Percentiles rank a stretch among this genome's conserved stretches.
Conservation (phyloP, 805 yeast genomes). For the Candida piceae region DNA sequence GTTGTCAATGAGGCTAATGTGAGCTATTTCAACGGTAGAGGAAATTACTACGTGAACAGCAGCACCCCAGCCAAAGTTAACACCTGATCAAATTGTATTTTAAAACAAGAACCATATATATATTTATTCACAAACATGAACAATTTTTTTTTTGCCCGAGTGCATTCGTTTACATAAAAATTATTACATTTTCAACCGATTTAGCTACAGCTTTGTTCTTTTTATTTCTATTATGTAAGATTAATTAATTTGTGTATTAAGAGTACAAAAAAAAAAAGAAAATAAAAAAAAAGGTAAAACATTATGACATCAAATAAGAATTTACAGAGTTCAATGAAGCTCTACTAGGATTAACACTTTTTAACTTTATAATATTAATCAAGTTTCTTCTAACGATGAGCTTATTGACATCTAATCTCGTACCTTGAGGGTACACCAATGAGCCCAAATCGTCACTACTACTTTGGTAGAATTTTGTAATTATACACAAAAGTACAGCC, state of each 20-base stretch:
- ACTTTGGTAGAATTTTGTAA: constrained; percentile 38
- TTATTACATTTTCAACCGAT: no score
- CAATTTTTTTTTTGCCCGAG: no score
- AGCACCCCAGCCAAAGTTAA: no score
- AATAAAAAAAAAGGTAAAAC: no score
- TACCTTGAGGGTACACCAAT: constrained; percentile 32
- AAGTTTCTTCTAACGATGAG: constrained; percentile 42
- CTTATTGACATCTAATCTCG: constrained; percentile 8
- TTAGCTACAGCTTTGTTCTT: no score
- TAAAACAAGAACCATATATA: no score
- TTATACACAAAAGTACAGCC: constrained; percentile 49
- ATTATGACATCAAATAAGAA: constrained; percentile 43
- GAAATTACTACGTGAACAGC: constrained; percentile 4
- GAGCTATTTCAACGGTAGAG: constrained; percentile 7
- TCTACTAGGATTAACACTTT: constrained; percentile 70
- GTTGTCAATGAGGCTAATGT: constrained; percentile 4
- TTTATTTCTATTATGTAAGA: no score
- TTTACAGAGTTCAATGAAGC: constrained; percentile 73
- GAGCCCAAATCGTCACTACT: constrained; percentile 17
- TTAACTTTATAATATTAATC: constrained; percentile 39
- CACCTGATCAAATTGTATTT: no score
- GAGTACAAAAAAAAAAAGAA: no score
- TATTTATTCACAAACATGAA: no score
- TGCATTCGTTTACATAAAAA: no score
- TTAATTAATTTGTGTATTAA: no score